Conservation (phyloP, 2,329 filamentous ascomycete species). For the Calonectria multiphialidica region DNA sequence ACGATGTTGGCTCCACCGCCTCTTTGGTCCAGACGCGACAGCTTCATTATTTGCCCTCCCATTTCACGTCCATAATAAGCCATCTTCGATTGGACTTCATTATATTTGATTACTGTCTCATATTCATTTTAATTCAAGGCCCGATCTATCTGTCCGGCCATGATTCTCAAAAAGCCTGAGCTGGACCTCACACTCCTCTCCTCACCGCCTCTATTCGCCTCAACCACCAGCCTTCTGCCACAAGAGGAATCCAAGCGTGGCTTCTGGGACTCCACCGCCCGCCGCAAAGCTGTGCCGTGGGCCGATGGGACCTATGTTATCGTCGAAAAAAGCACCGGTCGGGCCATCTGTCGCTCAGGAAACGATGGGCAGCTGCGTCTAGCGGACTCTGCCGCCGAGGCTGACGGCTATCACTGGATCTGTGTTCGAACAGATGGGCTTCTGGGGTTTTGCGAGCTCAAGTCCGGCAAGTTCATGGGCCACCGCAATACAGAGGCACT, state of each 20-base stretch:
- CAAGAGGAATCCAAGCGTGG: not conserved
- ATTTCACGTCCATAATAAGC: not conserved
- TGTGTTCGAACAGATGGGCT: not conserved
- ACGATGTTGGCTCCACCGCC: not conserved
- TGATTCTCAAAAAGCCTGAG: not conserved
- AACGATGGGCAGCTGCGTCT: not conserved
- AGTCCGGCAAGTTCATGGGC: not conserved
- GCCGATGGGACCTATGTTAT: not conserved
- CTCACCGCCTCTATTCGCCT: not conserved
- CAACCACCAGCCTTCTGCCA: not conserved
- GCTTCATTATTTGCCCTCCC: not conserved
- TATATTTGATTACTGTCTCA: not conserved
- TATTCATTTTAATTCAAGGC: not conserved
- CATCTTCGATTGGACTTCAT: not conserved
- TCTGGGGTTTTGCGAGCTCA: not conserved
- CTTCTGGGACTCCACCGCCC: not conserved
- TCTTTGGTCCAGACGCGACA: not conserved
- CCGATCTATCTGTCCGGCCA: not conserved
- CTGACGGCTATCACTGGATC: not conserved
- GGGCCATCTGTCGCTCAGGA: not conserved
- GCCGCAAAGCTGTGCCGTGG: not conserved
- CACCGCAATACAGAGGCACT: not conserved
- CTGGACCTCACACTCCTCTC: not conserved
- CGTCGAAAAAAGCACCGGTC: not conserved
- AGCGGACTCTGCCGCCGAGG: not conserved